A percentile compares a stretch with the other conserved stretches of the same genome.
Conservation (phyloP, 176 grass and related monocot species). For the Zoysia pacifica region DNA sequence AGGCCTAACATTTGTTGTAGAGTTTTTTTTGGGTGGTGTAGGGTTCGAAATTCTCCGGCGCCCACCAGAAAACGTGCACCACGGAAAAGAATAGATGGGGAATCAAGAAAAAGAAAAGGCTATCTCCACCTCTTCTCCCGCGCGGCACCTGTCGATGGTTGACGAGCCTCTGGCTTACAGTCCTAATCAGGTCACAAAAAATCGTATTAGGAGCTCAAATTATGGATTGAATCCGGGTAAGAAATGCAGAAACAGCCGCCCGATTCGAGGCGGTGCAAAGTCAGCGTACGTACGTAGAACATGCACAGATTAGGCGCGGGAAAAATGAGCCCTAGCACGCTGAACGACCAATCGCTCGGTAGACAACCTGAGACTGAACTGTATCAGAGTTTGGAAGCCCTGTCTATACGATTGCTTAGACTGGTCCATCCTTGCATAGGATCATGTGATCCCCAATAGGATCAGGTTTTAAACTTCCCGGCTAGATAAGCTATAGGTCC, state of each 20-base stretch:
- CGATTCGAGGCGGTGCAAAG: not conserved
- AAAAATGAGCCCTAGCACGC: too few relatives aligned
- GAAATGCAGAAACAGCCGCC: not conserved
- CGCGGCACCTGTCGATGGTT: not conserved
- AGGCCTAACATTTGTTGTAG: constrained; percentile 23
- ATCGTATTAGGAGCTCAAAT: not conserved
- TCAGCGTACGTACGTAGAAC: constrained; percentile 8
- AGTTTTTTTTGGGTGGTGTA: not conserved
- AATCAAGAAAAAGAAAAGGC: constrained; percentile 35
- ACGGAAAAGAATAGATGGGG: not conserved
- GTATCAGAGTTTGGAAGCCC: not conserved
- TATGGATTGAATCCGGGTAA: not conserved
- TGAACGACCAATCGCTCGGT: too few relatives aligned
- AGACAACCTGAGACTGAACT: too few relatives aligned
- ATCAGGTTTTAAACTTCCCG: not conserved
- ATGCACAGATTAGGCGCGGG: not conserved
- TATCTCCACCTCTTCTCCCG: constrained; percentile 21
- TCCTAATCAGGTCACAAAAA: not conserved
- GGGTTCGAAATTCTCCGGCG: not conserved
- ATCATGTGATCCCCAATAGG: constrained; percentile 26
- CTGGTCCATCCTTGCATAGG: constrained; percentile 1
- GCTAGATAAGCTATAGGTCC: not conserved
- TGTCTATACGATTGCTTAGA: not conserved
- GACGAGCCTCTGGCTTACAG: not conserved
- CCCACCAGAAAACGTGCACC: constrained; percentile 34